Evolutionary conservation across 352 stramenopile genomes (phyloP), one percentile per base, ranked within the genome.

Genomic region (Thalassiosira exigua): DNA sequence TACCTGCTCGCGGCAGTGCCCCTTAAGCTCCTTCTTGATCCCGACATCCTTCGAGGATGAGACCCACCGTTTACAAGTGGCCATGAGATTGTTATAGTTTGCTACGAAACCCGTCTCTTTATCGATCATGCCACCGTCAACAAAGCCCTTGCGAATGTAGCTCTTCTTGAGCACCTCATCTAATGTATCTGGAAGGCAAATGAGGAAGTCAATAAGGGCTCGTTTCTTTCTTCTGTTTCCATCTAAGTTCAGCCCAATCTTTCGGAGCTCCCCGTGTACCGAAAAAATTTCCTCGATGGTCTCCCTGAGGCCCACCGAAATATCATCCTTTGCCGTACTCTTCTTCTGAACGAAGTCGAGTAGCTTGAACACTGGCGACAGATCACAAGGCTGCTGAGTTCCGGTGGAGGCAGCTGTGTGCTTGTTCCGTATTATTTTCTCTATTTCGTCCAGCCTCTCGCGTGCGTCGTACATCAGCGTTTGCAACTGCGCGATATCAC

Each of bases 51-150:
- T 70, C 0, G 7, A 29, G 3, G 12, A 11, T 27, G 60, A 60
- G 2, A 41, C 24, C 60, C 60, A 70, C 19, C 42, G 41, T 29
- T 46, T 32, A 33, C 48, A 74, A 7, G 26, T 74, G 22, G 36
- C 24, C 21, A 74, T 53, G 5, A 74, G 36, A 3, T 22, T 53
- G 19, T 74, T 39, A 26, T 66, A 74, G 3, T 32, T 24, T 5
- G 54, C 46, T 3, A 67, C 22, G 3, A 44, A 36, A 12, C 53
- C 29, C 24, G 65, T 74, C 51, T 74, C 52, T 22, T 53, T 19
- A n/a, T 74, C 65, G 33, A 69, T 74, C 33, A 69, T 64, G 24
- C 65, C 65, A 26, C 41, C 24, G 29, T 74, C 27, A 50, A 74
- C 54, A 33, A 74, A 74, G 2, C 41, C 39, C 1, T 36, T 56